Base-by-base conservation (phyloP, 2,329 filamentous ascomycete species). In the Ascomycota sp. region DNA sequence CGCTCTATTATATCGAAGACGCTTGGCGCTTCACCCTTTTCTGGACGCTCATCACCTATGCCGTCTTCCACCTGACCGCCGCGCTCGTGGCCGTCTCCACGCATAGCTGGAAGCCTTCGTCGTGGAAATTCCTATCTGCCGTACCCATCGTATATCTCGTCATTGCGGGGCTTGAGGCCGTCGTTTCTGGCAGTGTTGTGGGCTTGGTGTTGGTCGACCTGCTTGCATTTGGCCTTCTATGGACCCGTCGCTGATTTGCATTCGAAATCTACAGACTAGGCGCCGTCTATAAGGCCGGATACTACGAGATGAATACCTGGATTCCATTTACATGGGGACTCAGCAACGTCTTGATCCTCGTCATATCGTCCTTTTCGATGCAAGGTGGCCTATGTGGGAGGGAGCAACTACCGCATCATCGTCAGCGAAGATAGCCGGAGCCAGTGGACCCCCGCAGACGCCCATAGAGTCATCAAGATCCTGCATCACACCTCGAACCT, bases 241-340 rank as follows among this genome's bases (percentile, higher is more conserved):
- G 16, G 16, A 5, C 16, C 16, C 16, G 16, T 21, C 16, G 16
- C 16, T 21, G 16, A 21, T 21, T 21, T 21, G 16, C 16, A 21
- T 21, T 21, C 16, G 3, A 21, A 21, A 21, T 8, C 1, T 6
- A 30, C 11, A 84, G 79, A 33, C 58, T 91, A 13, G 81, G 79
- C 9, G 79, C 76, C 7, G 69, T 86, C 27, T 92, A 92, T 49
- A 68, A 72, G 43, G 68, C 76, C 2, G 84, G 82, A 30, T 81
- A 76, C 53, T 92, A 86, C 50, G 65, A 73, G 45, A 89, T 92
- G 82, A 86, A 82, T 31, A 92, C 84, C 0, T 92, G 83, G 83
- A 79, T 92, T 34, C 84, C 84, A 0, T 77, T 89, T 47, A 67
- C 84, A 16, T 92, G 84, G 84, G 80, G 72, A 1, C 66, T 80